Evolutionary conservation across 1,284 basidiomycete species (phyloP), one percentile per base, ranked within the genome.

Genomic region (Meripilus lineatus): DNA sequence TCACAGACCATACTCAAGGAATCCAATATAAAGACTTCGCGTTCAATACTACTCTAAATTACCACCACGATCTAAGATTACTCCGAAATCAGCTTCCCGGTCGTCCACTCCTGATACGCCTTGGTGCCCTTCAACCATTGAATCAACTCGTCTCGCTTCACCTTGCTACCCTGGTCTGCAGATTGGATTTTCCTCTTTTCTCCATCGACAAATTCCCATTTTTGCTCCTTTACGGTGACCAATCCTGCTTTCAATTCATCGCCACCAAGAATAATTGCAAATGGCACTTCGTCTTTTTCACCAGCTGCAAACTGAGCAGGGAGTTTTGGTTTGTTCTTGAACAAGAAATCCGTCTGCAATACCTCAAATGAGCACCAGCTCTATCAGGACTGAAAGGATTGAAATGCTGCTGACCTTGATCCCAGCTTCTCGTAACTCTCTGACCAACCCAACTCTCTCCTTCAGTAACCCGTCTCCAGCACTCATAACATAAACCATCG

Each of bases 401-500:
- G 22, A 26, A 30, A 38, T 6, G 28, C n/a, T 40, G 62, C 68
- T 15, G 42, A 89, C 93, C 78, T 93, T 91, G 67, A 99, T 88
- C 0, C 93, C 94, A 2, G 81, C 85, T 50, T 84, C 84, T 64
- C 96, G 81, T 44, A 99, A 70, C 68, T 89, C 81, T 58, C 83
- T 82, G 37, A 86, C 89, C 17, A 99, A 75, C 58, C 68, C 71
- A 61, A 99, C 86, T 17, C 96, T 79, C 69, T 97, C 92, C 57
- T 82, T 79, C 35, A 98, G 66, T 50, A 98, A 62, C 4, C 93
- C 93, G 56, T 94, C 93, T 6, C 94, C 94, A 37, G 94, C 84
- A 23, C 87, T 84, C 75, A 99, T 87, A 44, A 99, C 89, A 66
- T 85, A 99, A 33, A 89, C 93, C 73, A 97, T 88, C 39, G 93